Evolutionary conservation across 108 stramenopile species (phyloP).

Genomic region (Nannochloropsis granulata): DNA sequence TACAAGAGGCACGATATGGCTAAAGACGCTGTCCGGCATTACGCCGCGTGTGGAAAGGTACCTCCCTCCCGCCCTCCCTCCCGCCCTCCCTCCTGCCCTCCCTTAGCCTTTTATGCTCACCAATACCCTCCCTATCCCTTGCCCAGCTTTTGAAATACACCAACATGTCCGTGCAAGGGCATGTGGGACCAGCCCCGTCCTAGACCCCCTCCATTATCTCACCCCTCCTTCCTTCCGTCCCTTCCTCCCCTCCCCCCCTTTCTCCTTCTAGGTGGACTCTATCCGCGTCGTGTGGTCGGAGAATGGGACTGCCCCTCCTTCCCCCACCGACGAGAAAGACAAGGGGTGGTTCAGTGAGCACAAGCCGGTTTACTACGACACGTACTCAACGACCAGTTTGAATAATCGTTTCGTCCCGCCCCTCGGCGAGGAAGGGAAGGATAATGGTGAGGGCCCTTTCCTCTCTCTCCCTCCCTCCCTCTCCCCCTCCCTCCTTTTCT

Average conservation of each 20-base stretch:
- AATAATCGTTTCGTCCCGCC: conserved; percentile 3
- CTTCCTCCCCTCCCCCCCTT: background rate
- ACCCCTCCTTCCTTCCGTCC: background rate
- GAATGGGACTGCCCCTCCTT: background rate
- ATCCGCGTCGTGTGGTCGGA: conserved; percentile 19
- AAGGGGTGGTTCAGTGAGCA: background rate
- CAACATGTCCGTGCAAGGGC: background rate
- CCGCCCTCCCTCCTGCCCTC: no score
- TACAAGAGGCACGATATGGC: background rate
- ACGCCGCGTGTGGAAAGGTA: conserved; percentile 3
- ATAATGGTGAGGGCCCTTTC: background rate
- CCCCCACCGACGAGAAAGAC: background rate
- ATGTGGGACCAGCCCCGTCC: background rate
- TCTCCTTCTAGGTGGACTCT: background rate
- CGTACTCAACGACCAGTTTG: conserved; percentile 8
- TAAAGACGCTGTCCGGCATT: conserved; percentile 6
- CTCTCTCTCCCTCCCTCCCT: background rate
- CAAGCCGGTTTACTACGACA: conserved; percentile 1
- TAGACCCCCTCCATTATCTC: background rate
- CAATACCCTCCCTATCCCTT: no score
- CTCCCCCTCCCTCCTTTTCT: background rate
- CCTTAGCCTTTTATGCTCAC: no score
- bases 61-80: no score
- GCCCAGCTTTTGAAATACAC: no score
- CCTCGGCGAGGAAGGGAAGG: background rate